These are phyloP conservation scores for Boeremia lycopersici DNA, from an alignment of 2,329 filamentous ascomycete species.

Conservation along the genomic window DNA sequence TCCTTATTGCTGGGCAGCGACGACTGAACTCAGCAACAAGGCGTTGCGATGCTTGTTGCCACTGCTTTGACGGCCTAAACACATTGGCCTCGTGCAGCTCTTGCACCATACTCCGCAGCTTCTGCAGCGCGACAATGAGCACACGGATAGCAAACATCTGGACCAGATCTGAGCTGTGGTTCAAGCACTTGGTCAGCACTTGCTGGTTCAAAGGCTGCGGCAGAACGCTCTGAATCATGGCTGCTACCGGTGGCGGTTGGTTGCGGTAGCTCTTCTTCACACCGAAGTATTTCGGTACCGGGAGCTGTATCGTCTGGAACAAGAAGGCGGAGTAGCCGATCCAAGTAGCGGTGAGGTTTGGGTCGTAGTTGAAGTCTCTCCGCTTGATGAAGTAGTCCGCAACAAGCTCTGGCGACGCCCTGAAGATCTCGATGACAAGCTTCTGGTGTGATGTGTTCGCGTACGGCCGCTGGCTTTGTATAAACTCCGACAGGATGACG, in stretches of 20 bases:
- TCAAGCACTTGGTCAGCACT: constrained; percentile 77
- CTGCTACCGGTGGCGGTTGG: constrained; percentile 76
- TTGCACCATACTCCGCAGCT: constrained; percentile 69
- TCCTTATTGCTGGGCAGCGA: constrained; percentile 80
- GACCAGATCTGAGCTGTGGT: constrained; percentile 76
- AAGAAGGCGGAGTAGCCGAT: constrained; percentile 90
- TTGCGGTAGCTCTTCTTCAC: constrained; percentile 65
- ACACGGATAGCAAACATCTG: constrained; percentile 85
- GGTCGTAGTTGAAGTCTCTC: constrained; percentile 79
- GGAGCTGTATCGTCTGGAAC: constrained; percentile 77
- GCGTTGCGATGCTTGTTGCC: constrained; percentile 71
- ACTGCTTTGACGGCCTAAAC: constrained; percentile 56
- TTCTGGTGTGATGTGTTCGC: constrained; percentile 81
- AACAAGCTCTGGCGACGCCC: constrained; percentile 80
- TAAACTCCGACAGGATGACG: constrained; percentile 76
- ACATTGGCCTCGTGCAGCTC: constrained; percentile 61
- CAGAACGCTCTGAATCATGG: constrained; percentile 84
- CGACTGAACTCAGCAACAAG: constrained; percentile 77
- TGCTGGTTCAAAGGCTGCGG: constrained; percentile 83
- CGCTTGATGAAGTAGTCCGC: constrained; percentile 86
- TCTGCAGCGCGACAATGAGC: constrained; percentile 77
- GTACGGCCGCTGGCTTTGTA: constrained; percentile 81
- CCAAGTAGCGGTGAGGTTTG: constrained; percentile 92
- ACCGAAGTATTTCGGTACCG: constrained; percentile 75
- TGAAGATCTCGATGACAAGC: constrained; percentile 79